A percentile compares a stretch with the other conserved stretches of the same genome.
Evolutionary conservation across 768 basidiomycete genomes (phyloP).

Genomic region (Kwoniella mangroviensis): DNA sequence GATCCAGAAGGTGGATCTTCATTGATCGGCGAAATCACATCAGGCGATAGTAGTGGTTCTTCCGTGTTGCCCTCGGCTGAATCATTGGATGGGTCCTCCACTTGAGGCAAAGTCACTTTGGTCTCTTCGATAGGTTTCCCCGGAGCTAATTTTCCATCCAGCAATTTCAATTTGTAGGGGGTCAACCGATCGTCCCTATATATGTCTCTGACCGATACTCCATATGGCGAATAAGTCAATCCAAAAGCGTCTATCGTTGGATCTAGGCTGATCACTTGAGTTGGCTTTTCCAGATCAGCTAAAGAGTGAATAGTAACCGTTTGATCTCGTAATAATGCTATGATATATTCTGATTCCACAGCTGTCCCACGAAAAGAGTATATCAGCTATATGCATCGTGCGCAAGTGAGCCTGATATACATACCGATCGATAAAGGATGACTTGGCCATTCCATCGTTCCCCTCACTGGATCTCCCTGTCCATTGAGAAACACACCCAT

Average conservation of each 20-base stretch:
- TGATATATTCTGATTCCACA: conserved; percentile 79
- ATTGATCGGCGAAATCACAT: conserved; percentile 14
- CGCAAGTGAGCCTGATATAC: conserved; percentile 54
- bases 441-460: conserved; percentile 81
- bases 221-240: conserved; percentile 53
- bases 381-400: not conserved
- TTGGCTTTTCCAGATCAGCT: conserved; percentile 63
- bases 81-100: conserved; percentile 2
- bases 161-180: conserved; percentile 31
- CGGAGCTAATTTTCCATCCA: conserved; percentile 38
- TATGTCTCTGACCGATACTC: conserved; percentile 43
- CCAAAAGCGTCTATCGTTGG: conserved; percentile 54
- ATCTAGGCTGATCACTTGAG: conserved; percentile 69
- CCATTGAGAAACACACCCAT: conserved; percentile 85
- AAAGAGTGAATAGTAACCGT: conserved; percentile 81
- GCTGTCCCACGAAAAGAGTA: conserved; percentile 59
- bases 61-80: not conserved
- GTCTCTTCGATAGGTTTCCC: conserved; percentile 15
- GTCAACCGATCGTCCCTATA: conserved; percentile 46
- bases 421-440: conserved; percentile 77
- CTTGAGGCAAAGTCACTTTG: conserved; percentile 5
- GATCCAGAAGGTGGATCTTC: conserved; percentile 55
- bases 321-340: conserved; percentile 75
- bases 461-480: conserved; percentile 84
- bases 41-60: conserved; percentile 8